A percentile compares a stretch with the other conserved stretches of the same genome.
phyloP scores from a whole-genome alignment of 306 rosid genomes.

The Ormosia semicastrata region DNA sequence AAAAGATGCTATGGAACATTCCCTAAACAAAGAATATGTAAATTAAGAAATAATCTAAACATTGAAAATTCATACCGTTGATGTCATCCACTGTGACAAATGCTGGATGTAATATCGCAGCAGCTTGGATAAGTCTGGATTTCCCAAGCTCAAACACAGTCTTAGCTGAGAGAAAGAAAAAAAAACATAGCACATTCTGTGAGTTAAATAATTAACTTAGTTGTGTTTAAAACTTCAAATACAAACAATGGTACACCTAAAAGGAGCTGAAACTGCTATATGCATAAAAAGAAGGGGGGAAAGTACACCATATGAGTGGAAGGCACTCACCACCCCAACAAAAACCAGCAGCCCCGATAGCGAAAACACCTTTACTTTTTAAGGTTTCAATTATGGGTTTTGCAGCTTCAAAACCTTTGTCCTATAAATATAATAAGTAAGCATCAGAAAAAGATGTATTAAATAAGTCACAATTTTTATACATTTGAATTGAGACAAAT shows the following conservation, averaged over 20 bases:
- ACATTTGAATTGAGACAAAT: background rate
- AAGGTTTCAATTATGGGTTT: conserved; percentile 54
- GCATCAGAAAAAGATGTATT: background rate
- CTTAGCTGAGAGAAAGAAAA: conserved; percentile 49
- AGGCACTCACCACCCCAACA: conserved; percentile 81
- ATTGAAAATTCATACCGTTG: conserved; percentile 42
- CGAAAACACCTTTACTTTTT: conserved; percentile 43
- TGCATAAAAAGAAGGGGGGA: background rate
- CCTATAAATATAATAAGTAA: conserved; percentile 34
- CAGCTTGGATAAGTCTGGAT: conserved; percentile 40
- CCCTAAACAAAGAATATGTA: background rate
- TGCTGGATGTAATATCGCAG: conserved; percentile 67
- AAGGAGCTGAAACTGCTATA: background rate
- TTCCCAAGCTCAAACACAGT: conserved; percentile 54
- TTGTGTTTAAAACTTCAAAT: background rate
- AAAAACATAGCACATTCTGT: background rate
- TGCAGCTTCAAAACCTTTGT: conserved; percentile 49
- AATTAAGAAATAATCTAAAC: background rate
- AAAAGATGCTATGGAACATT: background rate
- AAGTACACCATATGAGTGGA: background rate
- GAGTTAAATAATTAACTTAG: background rate
- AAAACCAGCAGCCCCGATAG: conserved; percentile 67
- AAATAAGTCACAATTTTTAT: background rate
- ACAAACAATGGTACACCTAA: background rate
- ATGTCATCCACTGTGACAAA: conserved; percentile 61